Conservation (phyloP, 805 yeast genomes). For the Clavispora vitiphila region DNA sequence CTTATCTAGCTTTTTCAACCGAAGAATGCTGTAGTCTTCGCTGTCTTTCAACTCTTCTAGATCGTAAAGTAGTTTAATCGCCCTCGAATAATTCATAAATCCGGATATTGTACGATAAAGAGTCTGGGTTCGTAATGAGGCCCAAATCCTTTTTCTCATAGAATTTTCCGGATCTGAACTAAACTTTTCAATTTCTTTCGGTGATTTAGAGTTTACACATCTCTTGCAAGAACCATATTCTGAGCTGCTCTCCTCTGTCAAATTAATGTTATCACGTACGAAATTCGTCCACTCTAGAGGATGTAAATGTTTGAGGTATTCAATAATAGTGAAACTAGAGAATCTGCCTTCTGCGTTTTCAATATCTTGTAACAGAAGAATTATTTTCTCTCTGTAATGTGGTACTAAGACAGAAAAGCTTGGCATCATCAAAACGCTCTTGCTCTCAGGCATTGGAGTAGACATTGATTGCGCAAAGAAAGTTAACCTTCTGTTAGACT, state of each 20-base stretch:
- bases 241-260: slow-evolving; percentile 67
- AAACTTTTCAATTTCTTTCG: slow-evolving; percentile 16
- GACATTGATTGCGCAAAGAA: slow-evolving; percentile 88
- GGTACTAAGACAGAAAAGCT: slow-evolving; percentile 68
- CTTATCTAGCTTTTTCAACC: slow-evolving; percentile 21
- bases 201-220: not conserved
- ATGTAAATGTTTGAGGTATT: slow-evolving; percentile 90
- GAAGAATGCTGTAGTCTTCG: slow-evolving; percentile 5
- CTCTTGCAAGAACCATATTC: not conserved
- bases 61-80: slow-evolving; percentile 86
- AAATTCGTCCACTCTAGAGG: slow-evolving; percentile 98
- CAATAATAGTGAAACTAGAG: slow-evolving; percentile 89
- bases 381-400: slow-evolving; percentile 92
- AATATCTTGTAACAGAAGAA: slow-evolving; percentile 89
- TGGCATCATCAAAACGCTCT: slow-evolving; percentile 17
- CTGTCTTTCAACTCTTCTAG: slow-evolving; percentile 79
- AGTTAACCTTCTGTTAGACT: slow-evolving; percentile 77
- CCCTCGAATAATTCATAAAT: slow-evolving; percentile 97
- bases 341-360: slow-evolving; percentile 96
- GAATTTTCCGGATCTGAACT: slow-evolving; percentile 98
- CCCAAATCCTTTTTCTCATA: slow-evolving; percentile 96
- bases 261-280: slow-evolving; percentile 90
- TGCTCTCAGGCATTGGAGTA: slow-evolving; percentile 76
- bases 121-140: slow-evolving; percentile 94
- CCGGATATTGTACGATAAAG: slow-evolving; percentile 96